Conservation (phyloP, 1,284 basidiomycete genomes). For the Leccinum holopus region DNA sequence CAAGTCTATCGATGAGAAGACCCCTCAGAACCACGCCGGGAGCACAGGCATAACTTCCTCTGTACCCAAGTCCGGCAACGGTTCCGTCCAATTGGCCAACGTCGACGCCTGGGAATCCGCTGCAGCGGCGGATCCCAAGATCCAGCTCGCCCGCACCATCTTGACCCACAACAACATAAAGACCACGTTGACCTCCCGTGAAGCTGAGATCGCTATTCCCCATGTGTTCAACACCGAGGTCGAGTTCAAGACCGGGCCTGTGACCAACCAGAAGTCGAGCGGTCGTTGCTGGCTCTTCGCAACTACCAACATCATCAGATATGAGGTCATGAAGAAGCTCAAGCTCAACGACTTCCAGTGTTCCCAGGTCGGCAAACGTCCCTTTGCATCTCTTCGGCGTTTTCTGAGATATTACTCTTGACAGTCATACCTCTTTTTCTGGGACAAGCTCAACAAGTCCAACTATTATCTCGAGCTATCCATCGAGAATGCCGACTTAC, state of each 20-base stretch:
- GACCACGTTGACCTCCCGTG: conserved; percentile 63
- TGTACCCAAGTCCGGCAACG: conserved; percentile 45
- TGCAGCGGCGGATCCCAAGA: conserved; percentile 59
- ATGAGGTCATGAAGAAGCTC: conserved; percentile 82
- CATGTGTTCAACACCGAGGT: conserved; percentile 86
- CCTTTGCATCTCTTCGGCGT: background rate
- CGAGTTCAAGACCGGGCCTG: conserved; percentile 76
- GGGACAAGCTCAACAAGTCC: conserved; percentile 92
- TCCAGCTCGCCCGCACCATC: conserved; percentile 78
- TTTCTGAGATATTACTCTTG: conserved; percentile 14
- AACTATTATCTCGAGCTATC: conserved; percentile 93
- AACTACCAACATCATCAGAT: conserved; percentile 84
- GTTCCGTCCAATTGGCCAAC: conserved; percentile 57
- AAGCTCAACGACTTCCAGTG: conserved; percentile 87
- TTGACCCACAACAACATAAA: conserved; percentile 75
- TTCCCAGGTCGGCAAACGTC: conserved; percentile 60
- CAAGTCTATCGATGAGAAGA: conserved; percentile 32
- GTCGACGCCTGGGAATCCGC: conserved; percentile 65
- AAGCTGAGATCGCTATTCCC: conserved; percentile 61
- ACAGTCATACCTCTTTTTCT: conserved; percentile 89
- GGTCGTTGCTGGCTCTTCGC: conserved; percentile 95
- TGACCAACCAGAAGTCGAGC: conserved; percentile 85
- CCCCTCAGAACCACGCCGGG: background rate
- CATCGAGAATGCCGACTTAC: conserved; percentile 79
- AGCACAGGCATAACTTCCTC: conserved; percentile 4